phyloP scores from a whole-genome alignment of 176 grass and related monocot species.

The Pontederia crassipes region DNA sequence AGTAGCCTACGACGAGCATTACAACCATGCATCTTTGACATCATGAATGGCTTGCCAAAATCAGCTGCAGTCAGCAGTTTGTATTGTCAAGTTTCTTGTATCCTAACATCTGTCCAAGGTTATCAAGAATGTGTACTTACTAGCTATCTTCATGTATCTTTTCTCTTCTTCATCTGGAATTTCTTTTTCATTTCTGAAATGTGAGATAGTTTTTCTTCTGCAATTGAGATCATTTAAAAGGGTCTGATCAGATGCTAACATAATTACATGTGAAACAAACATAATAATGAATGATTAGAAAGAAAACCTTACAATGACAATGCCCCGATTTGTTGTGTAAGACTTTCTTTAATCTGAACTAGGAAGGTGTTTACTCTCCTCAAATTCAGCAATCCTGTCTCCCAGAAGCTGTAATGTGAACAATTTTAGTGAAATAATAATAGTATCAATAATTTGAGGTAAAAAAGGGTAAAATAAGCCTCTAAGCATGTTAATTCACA shows the following conservation, averaged over 20 bases:
- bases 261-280: not conserved
- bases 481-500: not conserved
- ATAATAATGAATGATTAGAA: not conserved
- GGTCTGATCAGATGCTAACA: not conserved
- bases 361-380: not conserved
- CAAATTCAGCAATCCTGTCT: slow-evolving; percentile 15
- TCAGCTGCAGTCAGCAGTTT: not conserved
- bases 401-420: slow-evolving; percentile 9
- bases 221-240: not conserved
- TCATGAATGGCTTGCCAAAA: not conserved
- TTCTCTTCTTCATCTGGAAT: slow-evolving; percentile 13
- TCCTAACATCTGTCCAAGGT: not conserved
- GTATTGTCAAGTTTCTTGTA: not conserved
- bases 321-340: slow-evolving; percentile 2
- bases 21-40: slow-evolving; percentile 19
- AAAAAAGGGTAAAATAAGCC: not conserved
- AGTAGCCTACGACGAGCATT: slow-evolving; percentile 54
- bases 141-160: slow-evolving; percentile 41
- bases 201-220: slow-evolving; percentile 17
- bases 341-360: slow-evolving; percentile 1
- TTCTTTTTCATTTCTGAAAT: slow-evolving; percentile 17
- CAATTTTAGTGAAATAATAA: not conserved
- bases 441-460: not conserved
- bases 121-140: slow-evolving; percentile 31
- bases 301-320: slow-evolving; percentile 4